These are phyloP conservation scores for Candida tropicalis DNA, from an alignment of 1,139 yeast genomes.

Conservation along the genomic window DNA sequence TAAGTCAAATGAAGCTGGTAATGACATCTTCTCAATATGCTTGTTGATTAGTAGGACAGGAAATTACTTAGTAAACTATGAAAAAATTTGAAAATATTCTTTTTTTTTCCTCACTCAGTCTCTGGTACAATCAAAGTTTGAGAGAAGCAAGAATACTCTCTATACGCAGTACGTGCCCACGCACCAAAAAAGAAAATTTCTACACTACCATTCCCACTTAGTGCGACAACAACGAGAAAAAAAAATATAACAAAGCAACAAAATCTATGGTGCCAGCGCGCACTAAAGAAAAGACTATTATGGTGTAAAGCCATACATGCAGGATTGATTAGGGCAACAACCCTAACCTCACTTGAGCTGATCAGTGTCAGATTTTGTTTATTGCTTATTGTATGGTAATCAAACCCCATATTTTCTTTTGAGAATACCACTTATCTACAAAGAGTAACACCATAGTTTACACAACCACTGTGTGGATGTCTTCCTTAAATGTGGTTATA, in stretches of 20 bases:
- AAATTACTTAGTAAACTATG: slow-evolving; percentile 8
- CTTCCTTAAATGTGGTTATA: no score
- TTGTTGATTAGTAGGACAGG: slow-evolving; percentile 7
- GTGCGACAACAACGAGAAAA: slow-evolving; percentile 1
- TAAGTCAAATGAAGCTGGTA: slow-evolving; percentile 87
- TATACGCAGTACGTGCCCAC: slow-evolving; percentile 3
- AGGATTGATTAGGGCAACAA: neutral
- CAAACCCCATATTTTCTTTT: no score
- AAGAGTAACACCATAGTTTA: no score
- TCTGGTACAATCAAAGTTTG: slow-evolving; percentile 2
- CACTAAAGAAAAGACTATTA: neutral
- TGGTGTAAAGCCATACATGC: neutral
- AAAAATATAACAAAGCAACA: neutral
- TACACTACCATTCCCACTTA: neutral
- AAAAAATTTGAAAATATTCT: slow-evolving; percentile 8
- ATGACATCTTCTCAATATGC: slow-evolving; percentile 56
- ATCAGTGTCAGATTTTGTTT: no score
- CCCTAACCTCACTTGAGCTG: no score
- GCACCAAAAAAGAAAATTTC: slow-evolving; percentile 2
- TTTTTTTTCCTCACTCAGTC: slow-evolving; percentile 6
- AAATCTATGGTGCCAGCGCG: neutral
- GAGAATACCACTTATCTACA: no score
- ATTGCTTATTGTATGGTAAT: no score
- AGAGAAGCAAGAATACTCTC: neutral
- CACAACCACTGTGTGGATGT: no score